Evolutionary conservation across 2,329 filamentous ascomycete genomes (phyloP), one percentile per base, ranked within the genome.

Genomic region (Paracoccidioides lutzii): DNA sequence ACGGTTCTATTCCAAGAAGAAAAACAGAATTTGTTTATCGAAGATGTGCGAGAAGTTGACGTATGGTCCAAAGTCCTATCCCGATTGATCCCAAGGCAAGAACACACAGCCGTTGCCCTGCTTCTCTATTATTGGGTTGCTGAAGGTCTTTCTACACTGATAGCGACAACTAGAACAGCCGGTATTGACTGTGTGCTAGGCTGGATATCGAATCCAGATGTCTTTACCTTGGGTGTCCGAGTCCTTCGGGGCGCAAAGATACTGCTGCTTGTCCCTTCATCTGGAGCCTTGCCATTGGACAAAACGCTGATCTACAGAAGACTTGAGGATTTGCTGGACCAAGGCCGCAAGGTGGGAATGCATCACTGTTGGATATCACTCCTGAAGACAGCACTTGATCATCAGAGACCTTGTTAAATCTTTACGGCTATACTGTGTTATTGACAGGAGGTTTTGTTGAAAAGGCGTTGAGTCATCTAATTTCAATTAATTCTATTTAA

Each of bases 1-100:
- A 71, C 67, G 0, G 67, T 69, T 59, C 79, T 98, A 0, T 98
- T 98, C 67, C 84, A 81, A 0, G 79, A 89, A 55, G 93, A 98
- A 71, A 90, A 94, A 67, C 90, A 95, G 67, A 98, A 98, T 66
- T 77, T 96, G n/a, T 97, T 88, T 68, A 75, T 91, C 52, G 91
- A 97, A 67, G 84, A 90, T 62, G 81, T 88, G 5, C 77, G 83
- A 50, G 90, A 96, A 68, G 76, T 83, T 3, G 72, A 77, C 15
- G 68, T 82, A n/a, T 96, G 90, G 89, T 71, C 77, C 0, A 68
- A 67, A 14, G 73, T 81, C 2, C 71, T 87, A 35, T 59, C 62
- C 5, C 58, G 61, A 0, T 56, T 76, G 3, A 58, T 61, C 3
- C 45, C 57, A n/a, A 28, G 50, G 7, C 58, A 66, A 3, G 63